Percentiles rank a stretch among this genome's conserved stretches.
phyloP scores from a whole-genome alignment of 495 filamentous ascomycete genomes.

The Aspergillus avenaceus region DNA sequence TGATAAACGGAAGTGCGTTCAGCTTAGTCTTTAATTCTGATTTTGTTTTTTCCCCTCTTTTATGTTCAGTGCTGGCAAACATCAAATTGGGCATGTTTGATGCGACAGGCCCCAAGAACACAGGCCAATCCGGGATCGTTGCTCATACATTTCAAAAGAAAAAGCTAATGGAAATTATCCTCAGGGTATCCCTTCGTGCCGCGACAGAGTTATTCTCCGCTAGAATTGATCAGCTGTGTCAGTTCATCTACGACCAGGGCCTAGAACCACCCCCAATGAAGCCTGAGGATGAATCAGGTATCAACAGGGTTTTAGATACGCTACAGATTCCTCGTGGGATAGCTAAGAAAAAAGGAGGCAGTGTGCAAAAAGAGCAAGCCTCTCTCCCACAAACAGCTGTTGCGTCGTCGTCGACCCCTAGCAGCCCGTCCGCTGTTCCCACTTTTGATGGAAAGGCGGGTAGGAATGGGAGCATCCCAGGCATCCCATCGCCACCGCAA shows the following conservation, averaged over 20 bases:
- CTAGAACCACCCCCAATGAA: conserved; percentile 40
- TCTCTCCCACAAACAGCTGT: neutral
- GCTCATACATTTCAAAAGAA: neutral
- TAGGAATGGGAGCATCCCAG: conserved; percentile 2
- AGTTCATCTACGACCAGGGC: conserved; percentile 43
- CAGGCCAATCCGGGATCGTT: neutral
- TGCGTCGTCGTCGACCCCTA: conserved; percentile 14
- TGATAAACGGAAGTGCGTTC: conserved; percentile 45
- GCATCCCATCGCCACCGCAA: conserved; percentile 12
- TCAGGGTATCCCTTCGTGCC: conserved; percentile 44
- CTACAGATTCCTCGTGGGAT: conserved; percentile 37
- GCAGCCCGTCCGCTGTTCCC: conserved; percentile 13
- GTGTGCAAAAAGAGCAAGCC: neutral
- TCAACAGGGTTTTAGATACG: conserved; percentile 43
- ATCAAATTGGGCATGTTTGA: neutral
- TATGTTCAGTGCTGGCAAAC: neutral
- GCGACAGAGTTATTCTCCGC: conserved; percentile 46
- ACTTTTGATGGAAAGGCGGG: conserved; percentile 11
- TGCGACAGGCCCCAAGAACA: neutral
- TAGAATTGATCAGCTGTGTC: conserved; percentile 42
- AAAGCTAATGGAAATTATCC: conserved; percentile 1
- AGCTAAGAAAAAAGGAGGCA: conserved; percentile 6
- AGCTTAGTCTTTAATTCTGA: neutral
- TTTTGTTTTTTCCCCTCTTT: too few species aligned
- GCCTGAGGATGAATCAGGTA: conserved; percentile 40